Base-by-base conservation (phyloP, 2,329 filamentous ascomycete genomes). In the Passalora sequoiae region DNA sequence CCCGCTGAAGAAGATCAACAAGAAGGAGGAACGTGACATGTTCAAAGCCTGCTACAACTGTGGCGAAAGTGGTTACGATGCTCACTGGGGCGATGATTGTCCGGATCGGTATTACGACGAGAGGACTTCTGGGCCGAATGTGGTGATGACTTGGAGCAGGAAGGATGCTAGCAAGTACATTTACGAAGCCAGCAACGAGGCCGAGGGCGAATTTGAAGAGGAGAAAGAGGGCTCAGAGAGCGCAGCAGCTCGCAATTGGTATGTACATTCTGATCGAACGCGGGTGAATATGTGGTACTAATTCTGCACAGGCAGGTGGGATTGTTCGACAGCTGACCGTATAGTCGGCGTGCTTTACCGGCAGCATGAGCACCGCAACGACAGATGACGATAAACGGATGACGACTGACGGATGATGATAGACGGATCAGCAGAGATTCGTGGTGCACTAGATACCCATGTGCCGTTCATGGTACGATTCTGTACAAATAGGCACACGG, bases 51-150 rank as follows among this genome's bases (percentile, higher is more conserved):
- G 43, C 31, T 40, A 40, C 27, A 29, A 25, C 12, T 45, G 43
- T 20, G 43, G 37, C 8, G 49, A 53, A 21, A 21, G 24, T 24
- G 29, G 30, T 30, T 28, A 45, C 20, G 47, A 57, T 17, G 55
- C 50, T 22, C 43, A 45, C 31, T 45, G 37, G 37, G 43, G 43
- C 15, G 43, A 45, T 22, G 37, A 45, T 19, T 45, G 43, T 29
- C 19, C 37, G n/a, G 37, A 45, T 21, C 48, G 8, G 20, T 36
- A 19, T 37, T 57, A 22, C 51, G 47, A 49, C 32, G 51, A 19
- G 10, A n/a, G 17, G 2, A 19, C 17, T 4, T 9, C 16, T n/a
- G 13, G 27, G 7, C 32, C 24, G n/a, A 36, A 36, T 36, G 7
- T 36, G 33, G 29, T 38, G 27, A 36, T 25, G 29, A 50, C 48